Percentiles rank a stretch among this genome's conserved stretches.
These are phyloP conservation scores for Arthroderma sp. DNA, from an alignment of 2,329 filamentous ascomycete genomes.

Conservation along the genomic window DNA sequence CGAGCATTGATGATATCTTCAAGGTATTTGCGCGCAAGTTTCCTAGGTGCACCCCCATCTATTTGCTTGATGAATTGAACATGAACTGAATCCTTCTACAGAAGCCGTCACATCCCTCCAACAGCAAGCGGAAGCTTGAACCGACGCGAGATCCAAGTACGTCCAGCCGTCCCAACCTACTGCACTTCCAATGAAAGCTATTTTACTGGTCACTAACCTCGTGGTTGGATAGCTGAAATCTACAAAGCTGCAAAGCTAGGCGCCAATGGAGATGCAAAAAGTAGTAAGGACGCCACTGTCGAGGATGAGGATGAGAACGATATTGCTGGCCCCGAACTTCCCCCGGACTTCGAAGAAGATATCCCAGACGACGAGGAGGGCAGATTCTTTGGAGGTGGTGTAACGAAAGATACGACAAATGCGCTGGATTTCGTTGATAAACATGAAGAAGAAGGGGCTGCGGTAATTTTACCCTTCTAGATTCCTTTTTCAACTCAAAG, in stretches of 20 bases:
- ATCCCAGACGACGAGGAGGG: slow-evolving; percentile 74
- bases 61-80: neutral
- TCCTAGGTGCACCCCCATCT: neutral
- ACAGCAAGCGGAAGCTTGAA: slow-evolving; percentile 49
- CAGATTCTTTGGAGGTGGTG: slow-evolving; percentile 87
- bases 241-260: slow-evolving; percentile 50
- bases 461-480: slow-evolving; percentile 21
- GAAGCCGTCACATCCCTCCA: slow-evolving; percentile 38
- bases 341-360: slow-evolving; percentile 47
- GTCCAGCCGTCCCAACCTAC: slow-evolving; percentile 9
- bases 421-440: slow-evolving; percentile 80
- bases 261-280: slow-evolving; percentile 39
- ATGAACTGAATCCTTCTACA: slow-evolving; percentile 20
- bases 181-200: neutral
- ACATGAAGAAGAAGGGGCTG: slow-evolving; percentile 43
- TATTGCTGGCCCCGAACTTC: slow-evolving; percentile 43
- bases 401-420: slow-evolving; percentile 66
- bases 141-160: slow-evolving; percentile 41
- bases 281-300: slow-evolving; percentile 34
- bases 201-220: neutral
- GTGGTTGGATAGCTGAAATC: slow-evolving; percentile 33
- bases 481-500: neutral
- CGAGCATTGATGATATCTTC: slow-evolving; percentile 52
- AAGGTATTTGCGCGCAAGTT: slow-evolving; percentile 27
- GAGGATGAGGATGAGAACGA: slow-evolving; percentile 40